phyloP scores from a whole-genome alignment of 805 yeast species.

The Teunomyces lycoperdinae region DNA sequence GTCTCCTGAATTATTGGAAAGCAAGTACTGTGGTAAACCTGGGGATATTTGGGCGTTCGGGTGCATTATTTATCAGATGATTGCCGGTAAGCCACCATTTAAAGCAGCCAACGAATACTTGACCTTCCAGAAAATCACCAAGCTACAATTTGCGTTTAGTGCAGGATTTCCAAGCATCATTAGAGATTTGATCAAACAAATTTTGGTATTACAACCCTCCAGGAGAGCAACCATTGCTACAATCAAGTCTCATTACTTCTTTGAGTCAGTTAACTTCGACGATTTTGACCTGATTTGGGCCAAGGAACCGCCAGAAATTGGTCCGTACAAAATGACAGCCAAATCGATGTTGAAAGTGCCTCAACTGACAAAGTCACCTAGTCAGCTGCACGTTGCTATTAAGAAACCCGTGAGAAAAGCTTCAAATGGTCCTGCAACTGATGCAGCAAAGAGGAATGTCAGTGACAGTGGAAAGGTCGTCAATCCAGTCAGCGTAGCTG shows the following conservation, averaged over 20 bases:
- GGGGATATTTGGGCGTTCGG: slow-evolving; percentile 65
- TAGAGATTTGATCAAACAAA: slow-evolving; percentile 61
- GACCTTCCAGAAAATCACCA: slow-evolving; percentile 78
- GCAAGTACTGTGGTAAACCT: slow-evolving; percentile 61
- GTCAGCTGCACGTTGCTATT: slow-evolving; percentile 13
- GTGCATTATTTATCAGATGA: slow-evolving; percentile 59
- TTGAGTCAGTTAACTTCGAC: slow-evolving; percentile 62
- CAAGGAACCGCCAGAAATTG: slow-evolving; percentile 58
- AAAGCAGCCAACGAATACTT: slow-evolving; percentile 79
- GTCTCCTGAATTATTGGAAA: slow-evolving; percentile 75
- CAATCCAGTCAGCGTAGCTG: slow-evolving; percentile 38
- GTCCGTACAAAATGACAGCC: slow-evolving; percentile 73
- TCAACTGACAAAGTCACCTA: slow-evolving; percentile 16
- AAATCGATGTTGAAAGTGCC: slow-evolving; percentile 79
- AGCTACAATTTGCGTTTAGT: slow-evolving; percentile 74
- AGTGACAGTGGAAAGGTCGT: slow-evolving; percentile 7
- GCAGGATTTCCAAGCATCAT: slow-evolving; percentile 58
- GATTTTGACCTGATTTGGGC: slow-evolving; percentile 70
- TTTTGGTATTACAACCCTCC: slow-evolving; percentile 71
- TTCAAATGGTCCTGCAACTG: slow-evolving; percentile 1
- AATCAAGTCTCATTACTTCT: slow-evolving; percentile 71
- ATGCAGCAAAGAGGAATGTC: background rate
- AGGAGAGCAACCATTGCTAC: slow-evolving; percentile 55
- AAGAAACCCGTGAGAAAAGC: slow-evolving; percentile 9
- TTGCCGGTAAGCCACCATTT: slow-evolving; percentile 73